phyloP scores from a whole-genome alignment of 2,329 filamentous ascomycete genomes.

The Diaporthe sp. region DNA sequence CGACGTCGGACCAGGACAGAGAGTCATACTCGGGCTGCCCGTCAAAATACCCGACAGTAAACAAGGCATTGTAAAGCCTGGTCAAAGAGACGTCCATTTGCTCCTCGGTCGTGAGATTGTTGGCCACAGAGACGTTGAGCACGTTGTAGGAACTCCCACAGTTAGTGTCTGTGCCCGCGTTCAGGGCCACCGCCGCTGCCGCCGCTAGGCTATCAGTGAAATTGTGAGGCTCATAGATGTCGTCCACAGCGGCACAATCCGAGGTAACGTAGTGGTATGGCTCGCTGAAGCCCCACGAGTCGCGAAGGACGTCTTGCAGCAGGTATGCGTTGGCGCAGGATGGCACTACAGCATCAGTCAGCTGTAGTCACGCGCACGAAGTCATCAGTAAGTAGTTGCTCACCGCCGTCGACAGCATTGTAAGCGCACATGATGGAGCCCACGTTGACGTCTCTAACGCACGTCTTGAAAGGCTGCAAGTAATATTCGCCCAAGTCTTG shows the following conservation, averaged over 20 bases:
- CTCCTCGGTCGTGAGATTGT: background rate
- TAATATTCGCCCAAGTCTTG: conserved; percentile 80
- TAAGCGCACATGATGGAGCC: conserved; percentile 75
- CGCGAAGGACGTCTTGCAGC: conserved; percentile 72
- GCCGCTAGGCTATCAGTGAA: background rate
- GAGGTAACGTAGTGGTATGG: conserved; percentile 73
- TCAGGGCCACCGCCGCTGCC: conserved; percentile 2
- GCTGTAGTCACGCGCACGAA: background rate
- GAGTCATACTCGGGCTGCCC: background rate
- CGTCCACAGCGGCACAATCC: conserved; percentile 68
- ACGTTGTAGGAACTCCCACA: background rate
- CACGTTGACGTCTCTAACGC: conserved; percentile 69
- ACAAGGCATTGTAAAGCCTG: conserved; percentile 8
- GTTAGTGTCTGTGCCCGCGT: background rate
- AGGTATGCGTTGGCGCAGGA: conserved; percentile 62
- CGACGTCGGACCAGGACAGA: background rate
- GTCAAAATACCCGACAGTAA: conserved; percentile 2
- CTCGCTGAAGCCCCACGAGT: conserved; percentile 72
- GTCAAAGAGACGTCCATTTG: background rate
- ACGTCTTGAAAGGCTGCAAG: conserved; percentile 75
- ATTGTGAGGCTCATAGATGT: background rate
- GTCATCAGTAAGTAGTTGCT: background rate
- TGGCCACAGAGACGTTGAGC: background rate
- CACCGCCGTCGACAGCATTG: conserved; percentile 76
- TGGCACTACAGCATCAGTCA: background rate